Evolutionary conservation across 2,329 filamentous ascomycete genomes (phyloP).

Genomic region (Remersonia thermophila): DNA sequence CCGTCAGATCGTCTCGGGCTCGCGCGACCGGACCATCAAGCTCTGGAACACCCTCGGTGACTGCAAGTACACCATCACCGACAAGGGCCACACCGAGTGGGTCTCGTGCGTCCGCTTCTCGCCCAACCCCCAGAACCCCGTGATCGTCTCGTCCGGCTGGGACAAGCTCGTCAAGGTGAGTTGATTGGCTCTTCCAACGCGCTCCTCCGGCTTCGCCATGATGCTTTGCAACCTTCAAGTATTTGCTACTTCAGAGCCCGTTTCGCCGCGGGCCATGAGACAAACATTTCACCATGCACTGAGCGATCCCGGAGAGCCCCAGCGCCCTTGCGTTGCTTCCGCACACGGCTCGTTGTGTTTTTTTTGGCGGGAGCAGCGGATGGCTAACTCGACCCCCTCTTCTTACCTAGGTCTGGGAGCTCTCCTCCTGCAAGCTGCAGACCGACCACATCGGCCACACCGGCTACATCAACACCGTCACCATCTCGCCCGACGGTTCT

Average conservation of each 20-base stretch:
- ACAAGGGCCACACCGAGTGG: slow-evolving; percentile 99
- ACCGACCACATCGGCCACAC: slow-evolving; percentile 99
- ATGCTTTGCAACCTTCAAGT: slow-evolving; percentile 82
- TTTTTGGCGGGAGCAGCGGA: background rate
- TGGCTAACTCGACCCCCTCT: slow-evolving; percentile 6
- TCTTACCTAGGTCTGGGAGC: slow-evolving; percentile 79
- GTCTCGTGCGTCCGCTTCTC: slow-evolving; percentile 99
- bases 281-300: slow-evolving; percentile 72
- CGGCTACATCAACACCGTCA: slow-evolving; percentile 99
- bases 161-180: slow-evolving; percentile 99
- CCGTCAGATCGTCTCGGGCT: slow-evolving; percentile 98
- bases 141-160: slow-evolving; percentile 97
- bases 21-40: slow-evolving; percentile 98
- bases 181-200: slow-evolving; percentile 20
- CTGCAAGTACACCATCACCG: slow-evolving; percentile 99
- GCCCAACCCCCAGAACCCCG: slow-evolving; percentile 99
- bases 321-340: too few relatives aligned
- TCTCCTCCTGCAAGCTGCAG: slow-evolving; percentile 98
- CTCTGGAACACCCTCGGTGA: slow-evolving; percentile 99
- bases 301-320: slow-evolving; percentile 34
- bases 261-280: slow-evolving; percentile 74
- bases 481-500: slow-evolving; percentile 98
- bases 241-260: slow-evolving; percentile 99
- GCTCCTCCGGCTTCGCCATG: slow-evolving; percentile 44
- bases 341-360: too few relatives aligned